Evolutionary conservation across 768 basidiomycete genomes (phyloP).

Genomic region (Tephrocybe sp.): DNA sequence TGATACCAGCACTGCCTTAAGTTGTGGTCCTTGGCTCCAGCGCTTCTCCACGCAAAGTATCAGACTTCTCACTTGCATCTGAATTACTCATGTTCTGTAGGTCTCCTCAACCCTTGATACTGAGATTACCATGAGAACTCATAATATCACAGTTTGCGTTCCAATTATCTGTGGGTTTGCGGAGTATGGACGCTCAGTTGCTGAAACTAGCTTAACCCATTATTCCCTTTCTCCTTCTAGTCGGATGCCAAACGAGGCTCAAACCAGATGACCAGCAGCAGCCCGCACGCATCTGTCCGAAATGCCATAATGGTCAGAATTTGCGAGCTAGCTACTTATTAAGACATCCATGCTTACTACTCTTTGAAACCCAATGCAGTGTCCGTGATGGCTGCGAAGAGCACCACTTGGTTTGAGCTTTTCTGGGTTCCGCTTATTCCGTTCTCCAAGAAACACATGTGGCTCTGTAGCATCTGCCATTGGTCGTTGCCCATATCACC

Average conservation of each 20-base stretch:
- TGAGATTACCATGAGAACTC: not conserved
- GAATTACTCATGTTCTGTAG: constrained; percentile 25
- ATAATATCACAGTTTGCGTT: constrained; percentile 41
- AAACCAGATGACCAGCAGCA: constrained; percentile 52
- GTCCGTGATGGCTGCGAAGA: constrained; percentile 60
- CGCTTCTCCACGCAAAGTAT: too few relatives aligned
- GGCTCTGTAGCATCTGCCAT: constrained; percentile 72
- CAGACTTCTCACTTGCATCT: too few relatives aligned
- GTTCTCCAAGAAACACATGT: constrained; percentile 56
- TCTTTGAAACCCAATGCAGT: constrained; percentile 34
- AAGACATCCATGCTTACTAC: constrained; percentile 4
- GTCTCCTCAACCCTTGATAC: not conserved
- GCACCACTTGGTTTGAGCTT: constrained; percentile 71
- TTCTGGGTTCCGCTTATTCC: constrained; percentile 75
- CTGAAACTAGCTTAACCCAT: not conserved
- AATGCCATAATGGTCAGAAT: constrained; percentile 68
- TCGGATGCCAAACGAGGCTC: constrained; percentile 63
- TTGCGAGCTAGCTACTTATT: not conserved
- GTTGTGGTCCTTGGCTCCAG: too few relatives aligned
- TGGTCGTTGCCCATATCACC: constrained; percentile 52
- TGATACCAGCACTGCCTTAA: not conserved
- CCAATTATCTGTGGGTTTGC: constrained; percentile 47
- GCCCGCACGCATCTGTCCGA: constrained; percentile 57
- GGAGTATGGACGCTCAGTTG: not conserved
- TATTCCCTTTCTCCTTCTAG: constrained; percentile 31